Conservation (phyloP, 805 yeast genomes). For the Yarrowia sp. region DNA sequence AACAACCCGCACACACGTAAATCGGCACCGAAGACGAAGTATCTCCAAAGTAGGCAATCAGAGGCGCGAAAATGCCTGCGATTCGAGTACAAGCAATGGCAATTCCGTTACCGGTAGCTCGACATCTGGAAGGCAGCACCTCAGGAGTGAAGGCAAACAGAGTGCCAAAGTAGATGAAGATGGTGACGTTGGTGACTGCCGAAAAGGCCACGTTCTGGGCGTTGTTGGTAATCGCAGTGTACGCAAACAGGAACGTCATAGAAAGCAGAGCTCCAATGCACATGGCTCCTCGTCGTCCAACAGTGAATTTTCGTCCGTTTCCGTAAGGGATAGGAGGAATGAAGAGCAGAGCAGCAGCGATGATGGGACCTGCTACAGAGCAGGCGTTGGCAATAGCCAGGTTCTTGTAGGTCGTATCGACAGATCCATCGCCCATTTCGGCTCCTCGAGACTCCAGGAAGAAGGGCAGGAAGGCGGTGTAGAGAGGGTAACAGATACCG, state of each 20-base stretch:
- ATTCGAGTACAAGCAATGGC: slow-evolving; percentile 57
- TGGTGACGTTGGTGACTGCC: slow-evolving; percentile 47
- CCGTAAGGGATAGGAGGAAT: slow-evolving; percentile 13
- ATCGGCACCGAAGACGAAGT: slow-evolving; percentile 59
- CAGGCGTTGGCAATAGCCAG: slow-evolving; percentile 55
- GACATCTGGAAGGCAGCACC: slow-evolving; percentile 51
- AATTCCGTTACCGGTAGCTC: slow-evolving; percentile 60
- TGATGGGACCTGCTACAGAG: slow-evolving; percentile 61
- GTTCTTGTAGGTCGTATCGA: slow-evolving; percentile 46
- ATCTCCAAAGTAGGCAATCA: slow-evolving; percentile 58
- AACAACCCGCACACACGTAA: slow-evolving; percentile 57
- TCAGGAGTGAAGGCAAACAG: slow-evolving; percentile 61
- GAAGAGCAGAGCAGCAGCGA: slow-evolving; percentile 50
- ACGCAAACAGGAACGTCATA: slow-evolving; percentile 66
- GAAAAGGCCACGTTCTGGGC: slow-evolving; percentile 59
- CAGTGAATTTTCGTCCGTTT: background rate
- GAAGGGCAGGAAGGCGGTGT: slow-evolving; percentile 61
- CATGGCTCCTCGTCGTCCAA: slow-evolving; percentile 67
- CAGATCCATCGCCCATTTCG: slow-evolving; percentile 44
- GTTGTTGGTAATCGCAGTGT: slow-evolving; percentile 65
- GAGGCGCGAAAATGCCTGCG: slow-evolving; percentile 57
- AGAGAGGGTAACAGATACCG: slow-evolving; percentile 65
- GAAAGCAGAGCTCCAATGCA: slow-evolving; percentile 59
- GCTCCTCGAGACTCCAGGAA: slow-evolving; percentile 62
- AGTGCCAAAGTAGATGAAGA: slow-evolving; percentile 52